Conservation (phyloP, 768 basidiomycete species). For the Dentipellis fragilis region DNA sequence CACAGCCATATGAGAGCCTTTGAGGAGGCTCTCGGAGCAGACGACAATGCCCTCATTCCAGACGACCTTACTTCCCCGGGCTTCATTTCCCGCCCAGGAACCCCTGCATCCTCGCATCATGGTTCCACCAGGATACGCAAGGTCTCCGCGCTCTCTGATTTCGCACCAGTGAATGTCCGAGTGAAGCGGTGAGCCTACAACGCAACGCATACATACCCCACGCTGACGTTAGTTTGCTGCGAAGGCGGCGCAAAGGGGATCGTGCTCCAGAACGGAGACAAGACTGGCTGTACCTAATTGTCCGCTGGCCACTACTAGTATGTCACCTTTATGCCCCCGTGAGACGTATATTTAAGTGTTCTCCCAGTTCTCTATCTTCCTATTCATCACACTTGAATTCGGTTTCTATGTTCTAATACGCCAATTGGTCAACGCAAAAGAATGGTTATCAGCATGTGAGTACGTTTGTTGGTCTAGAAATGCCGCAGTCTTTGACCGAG, state of each 20-base stretch:
- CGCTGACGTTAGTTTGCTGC: neutral
- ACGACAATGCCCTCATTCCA: constrained; percentile 36
- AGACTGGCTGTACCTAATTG: constrained; percentile 67
- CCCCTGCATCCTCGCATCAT: constrained; percentile 10
- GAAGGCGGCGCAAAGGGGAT: constrained; percentile 27
- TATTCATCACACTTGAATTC: constrained; percentile 80
- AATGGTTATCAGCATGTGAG: constrained; percentile 85
- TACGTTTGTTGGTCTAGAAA: neutral
- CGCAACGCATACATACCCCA: neutral
- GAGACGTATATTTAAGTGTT: neutral
- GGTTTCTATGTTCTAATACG: constrained; percentile 78
- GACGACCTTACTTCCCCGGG: constrained; percentile 25
- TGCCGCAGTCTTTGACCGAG: constrained; percentile 1
- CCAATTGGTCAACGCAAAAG: constrained; percentile 90
- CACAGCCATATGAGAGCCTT: constrained; percentile 67
- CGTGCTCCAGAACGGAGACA: constrained; percentile 32
- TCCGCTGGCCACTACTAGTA: constrained; percentile 85
- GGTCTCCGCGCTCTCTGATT: constrained; percentile 77
- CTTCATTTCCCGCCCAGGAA: constrained; percentile 17
- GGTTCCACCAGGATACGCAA: constrained; percentile 53
- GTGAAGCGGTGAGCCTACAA: constrained; percentile 51
- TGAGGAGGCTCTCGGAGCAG: constrained; percentile 56
- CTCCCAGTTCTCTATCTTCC: constrained; percentile 64
- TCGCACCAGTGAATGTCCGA: constrained; percentile 81
- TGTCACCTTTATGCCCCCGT: constrained; percentile 14